Conservation (phyloP, 2,329 filamentous ascomycete species). For the Penicillium sp. region DNA sequence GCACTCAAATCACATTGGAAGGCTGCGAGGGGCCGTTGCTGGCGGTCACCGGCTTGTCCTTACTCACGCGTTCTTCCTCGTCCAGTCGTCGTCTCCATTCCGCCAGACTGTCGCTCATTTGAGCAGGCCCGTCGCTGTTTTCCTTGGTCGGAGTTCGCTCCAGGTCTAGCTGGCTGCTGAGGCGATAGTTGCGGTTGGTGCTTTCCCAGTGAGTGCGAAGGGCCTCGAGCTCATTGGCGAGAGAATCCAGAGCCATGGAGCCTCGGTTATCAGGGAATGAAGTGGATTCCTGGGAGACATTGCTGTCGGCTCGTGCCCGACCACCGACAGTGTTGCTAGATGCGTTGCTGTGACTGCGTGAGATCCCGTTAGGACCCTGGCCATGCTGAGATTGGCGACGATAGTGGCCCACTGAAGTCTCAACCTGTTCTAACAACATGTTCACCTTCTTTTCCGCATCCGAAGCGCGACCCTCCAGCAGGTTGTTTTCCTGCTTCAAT, state of each 20-base stretch:
- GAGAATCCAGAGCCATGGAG: slow-evolving; percentile 79
- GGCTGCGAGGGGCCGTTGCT: slow-evolving; percentile 20
- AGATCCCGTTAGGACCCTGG: slow-evolving; percentile 43
- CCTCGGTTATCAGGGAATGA: slow-evolving; percentile 59
- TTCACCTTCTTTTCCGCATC: slow-evolving; percentile 95
- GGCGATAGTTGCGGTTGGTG: slow-evolving; percentile 90
- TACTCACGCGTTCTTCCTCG: slow-evolving; percentile 52
- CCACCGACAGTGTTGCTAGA: slow-evolving; percentile 53
- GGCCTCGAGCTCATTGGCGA: slow-evolving; percentile 90
- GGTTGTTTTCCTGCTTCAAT: slow-evolving; percentile 78
- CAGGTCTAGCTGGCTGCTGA: slow-evolving; percentile 89
- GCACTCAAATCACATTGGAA: slow-evolving; percentile 41
- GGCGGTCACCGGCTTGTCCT: slow-evolving; percentile 29
- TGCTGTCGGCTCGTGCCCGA: slow-evolving; percentile 46
- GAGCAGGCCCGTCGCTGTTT: slow-evolving; percentile 37
- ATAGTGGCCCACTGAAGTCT: slow-evolving; percentile 91
- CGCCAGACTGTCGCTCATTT: slow-evolving; percentile 71
- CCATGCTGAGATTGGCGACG: slow-evolving; percentile 69
- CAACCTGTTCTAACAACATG: slow-evolving; percentile 90
- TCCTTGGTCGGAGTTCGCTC: slow-evolving; percentile 62
- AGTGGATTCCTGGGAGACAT: slow-evolving; percentile 47
- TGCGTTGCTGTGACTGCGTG: slow-evolving; percentile 59
- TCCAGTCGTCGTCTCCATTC: slow-evolving; percentile 82
- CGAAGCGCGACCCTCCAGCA: slow-evolving; percentile 79
- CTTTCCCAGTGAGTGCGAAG: slow-evolving; percentile 92